Base-by-base conservation (phyloP, 1,139 yeast genomes). In the Debaryomyces nepalensis region DNA sequence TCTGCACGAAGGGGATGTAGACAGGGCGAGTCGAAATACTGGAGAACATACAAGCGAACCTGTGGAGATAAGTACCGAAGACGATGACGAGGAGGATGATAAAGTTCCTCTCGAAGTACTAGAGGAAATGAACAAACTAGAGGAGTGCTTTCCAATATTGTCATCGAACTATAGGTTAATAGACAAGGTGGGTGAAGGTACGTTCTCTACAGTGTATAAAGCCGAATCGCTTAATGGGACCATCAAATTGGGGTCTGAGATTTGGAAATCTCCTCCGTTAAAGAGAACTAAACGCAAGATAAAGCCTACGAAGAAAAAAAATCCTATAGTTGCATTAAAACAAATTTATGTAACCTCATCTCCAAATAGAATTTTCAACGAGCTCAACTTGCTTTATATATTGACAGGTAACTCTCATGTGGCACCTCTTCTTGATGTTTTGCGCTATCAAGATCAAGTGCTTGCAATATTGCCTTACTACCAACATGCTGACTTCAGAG, bases 261-360 rank as follows among this genome's bases (percentile, higher is more conserved):
- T 66, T 33, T 74, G 79, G 79, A 70, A 65, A 48, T 69, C 76
- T 1, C 79, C 79, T 4, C 77, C 77, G 4, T 59, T 73, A 36
- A 68, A 68, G 40, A 63, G 57, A 39, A 46, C 47, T 31, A 46
- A 49, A 37, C 37, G 39, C 24, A 37, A 15, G 47, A 54, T 16
- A 37, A 20, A 45, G 31, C 33, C 42, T 23, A 32, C 37, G 26
- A 10, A 40, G 20, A 47, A 50, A 33, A 72, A 71, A 37, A 69
- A 73, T 47, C 82, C 84, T 12, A 75, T 81, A 41, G 99, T 95
- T 45, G 99, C 99, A 4, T 71, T 93, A 52, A 93, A 93, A 63
- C 82, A 95, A 57, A 90, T 93, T 41, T 91, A 91, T 61, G 99
- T 91, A 20, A 95, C 99, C 0, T 88, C 97, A 1, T 89, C 97